Base-by-base conservation (phyloP, 1,139 yeast species). In the Zygosaccharomyces sapae region DNA sequence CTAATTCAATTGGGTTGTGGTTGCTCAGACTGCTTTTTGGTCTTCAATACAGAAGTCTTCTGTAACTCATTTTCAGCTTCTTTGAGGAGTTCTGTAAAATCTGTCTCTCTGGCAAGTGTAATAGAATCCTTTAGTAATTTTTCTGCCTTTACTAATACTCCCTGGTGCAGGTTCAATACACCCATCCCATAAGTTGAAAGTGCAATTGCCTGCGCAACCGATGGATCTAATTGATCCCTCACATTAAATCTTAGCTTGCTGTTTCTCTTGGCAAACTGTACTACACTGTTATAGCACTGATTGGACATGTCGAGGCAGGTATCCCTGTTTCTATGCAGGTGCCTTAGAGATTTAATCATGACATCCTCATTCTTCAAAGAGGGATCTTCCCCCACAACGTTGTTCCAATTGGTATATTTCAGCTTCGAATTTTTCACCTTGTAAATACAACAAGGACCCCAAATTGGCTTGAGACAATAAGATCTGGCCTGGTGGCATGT, bases 151-250 rank as follows among this genome's bases (percentile, higher is more conserved):
- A 55, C 52, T 3, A 57, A 41, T 3, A 50, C 47, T 2, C 66
- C 66, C 20, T 73, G 57, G 59, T 86, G 89, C 16, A 86, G 67
- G 43, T 80, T 75, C 12, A 87, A 76, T 4, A 89, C 95, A 0
- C 96, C 97, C 35, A 87, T 71, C 0, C 96, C 95, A 61, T 87
- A 89, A 0, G 88, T 81, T 0, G 96, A 80, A 59, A 88, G 71
- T 0, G 95, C 95, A 27, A 84, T 79, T 2, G 86, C 81, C 54
- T 86, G 88, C 5, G 75, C 74, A 8, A 77, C 73, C 13, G 72
- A 69, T 4, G 69, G 67, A 30, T 73, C 74, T 18, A 77, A 66
- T 33, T 75, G 67, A 33, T 69, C 68, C 19, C 60, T 61, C 38
- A 60, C 53, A 40, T 64, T 65, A 47, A 59, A 65, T 44, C 71